These are phyloP conservation scores for Pecoramyces ruminantium DNA, from an alignment of 192 early-diverging fungal genomes.

Conservation along the genomic window DNA sequence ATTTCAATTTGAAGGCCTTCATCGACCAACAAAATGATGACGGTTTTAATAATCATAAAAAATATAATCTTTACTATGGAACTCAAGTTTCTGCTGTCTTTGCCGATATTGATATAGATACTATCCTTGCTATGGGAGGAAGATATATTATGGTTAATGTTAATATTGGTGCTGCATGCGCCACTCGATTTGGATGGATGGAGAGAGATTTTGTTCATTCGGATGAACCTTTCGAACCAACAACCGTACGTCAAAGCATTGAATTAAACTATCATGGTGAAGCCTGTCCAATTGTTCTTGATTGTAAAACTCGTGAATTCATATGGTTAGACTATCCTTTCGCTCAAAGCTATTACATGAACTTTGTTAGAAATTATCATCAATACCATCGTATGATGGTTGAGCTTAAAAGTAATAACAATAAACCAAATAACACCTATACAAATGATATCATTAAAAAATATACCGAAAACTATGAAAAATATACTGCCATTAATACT, in stretches of 20 bases:
- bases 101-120: neutral
- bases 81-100: neutral
- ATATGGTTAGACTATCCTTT: neutral
- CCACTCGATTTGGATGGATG: neutral
- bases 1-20: neutral
- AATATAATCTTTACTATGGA: neutral
- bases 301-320: neutral
- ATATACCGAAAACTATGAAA: neutral
- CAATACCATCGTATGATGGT: neutral
- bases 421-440: neutral
- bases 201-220: neutral
- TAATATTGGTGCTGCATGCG: neutral
- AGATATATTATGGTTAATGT: neutral
- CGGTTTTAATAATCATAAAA: neutral
- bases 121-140: neutral
- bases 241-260: neutral
- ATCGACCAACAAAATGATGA: neutral
- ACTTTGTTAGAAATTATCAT: neutral
- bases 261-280: neutral
- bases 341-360: neutral
- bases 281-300: neutral
- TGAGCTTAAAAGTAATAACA: neutral
- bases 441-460: neutral
- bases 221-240: neutral
- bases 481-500: neutral